phyloP scores from a whole-genome alignment of 1,139 yeast species.

The Meyerozyma smithsonii region DNA sequence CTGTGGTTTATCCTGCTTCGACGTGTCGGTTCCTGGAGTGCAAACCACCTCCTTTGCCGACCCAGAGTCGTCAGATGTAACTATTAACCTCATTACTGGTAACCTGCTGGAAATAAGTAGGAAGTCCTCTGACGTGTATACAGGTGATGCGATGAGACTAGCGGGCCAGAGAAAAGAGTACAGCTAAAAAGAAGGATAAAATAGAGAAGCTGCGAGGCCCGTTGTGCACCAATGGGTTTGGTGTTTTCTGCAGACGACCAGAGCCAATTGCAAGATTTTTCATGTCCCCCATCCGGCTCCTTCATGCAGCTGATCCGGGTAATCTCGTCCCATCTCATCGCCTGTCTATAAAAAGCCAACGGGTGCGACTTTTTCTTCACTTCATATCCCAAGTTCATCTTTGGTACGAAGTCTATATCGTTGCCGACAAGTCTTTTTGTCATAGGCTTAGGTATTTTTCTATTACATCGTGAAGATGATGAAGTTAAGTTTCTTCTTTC shows the following conservation, averaged over 20 bases:
- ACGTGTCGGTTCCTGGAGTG: slow-evolving; percentile 63
- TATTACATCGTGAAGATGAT: slow-evolving; percentile 32
- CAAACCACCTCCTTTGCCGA: slow-evolving; percentile 54
- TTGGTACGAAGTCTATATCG: not conserved
- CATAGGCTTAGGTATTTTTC: slow-evolving; percentile 13
- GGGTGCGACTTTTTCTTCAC: not conserved
- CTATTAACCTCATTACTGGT: slow-evolving; percentile 44
- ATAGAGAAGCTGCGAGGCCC: too few species aligned
- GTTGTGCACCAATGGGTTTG: too few species aligned
- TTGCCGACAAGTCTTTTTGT: slow-evolving; percentile 6
- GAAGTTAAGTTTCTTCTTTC: slow-evolving; percentile 70
- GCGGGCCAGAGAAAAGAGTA: not conserved
- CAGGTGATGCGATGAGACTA: not conserved
- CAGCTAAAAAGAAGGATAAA: not conserved
- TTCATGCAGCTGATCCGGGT: not conserved
- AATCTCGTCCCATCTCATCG: not conserved
- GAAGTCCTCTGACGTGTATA: not conserved
- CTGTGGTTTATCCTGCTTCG: slow-evolving; percentile 53
- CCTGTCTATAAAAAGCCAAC: not conserved
- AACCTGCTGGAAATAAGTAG: not conserved
- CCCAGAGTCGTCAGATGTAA: slow-evolving; percentile 55
- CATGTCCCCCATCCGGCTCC: too few species aligned
- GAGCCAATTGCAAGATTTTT: too few species aligned
- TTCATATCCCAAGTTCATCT: not conserved
- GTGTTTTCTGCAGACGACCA: too few species aligned